phyloP scores from a whole-genome alignment of 352 stramenopile species.

The Globisporangium apiculatum region DNA sequence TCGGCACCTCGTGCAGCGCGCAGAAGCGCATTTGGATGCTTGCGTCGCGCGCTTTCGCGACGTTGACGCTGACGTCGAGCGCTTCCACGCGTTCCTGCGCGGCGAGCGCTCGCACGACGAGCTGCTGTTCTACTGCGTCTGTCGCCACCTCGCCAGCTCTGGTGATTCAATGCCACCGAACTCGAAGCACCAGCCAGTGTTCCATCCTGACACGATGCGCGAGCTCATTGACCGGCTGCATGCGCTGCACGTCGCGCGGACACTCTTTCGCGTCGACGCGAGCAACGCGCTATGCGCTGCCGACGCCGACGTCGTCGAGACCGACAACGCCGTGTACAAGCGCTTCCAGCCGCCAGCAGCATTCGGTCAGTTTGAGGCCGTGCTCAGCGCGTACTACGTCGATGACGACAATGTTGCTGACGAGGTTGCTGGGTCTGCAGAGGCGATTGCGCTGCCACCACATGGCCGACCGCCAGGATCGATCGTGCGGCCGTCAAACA shows the following conservation, averaged over 20 bases:
- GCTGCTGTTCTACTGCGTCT: conserved; percentile 55
- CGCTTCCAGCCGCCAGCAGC: conserved; percentile 43
- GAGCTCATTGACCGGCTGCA: conserved; percentile 43
- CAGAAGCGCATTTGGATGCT: conserved; percentile 21
- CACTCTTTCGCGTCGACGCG: conserved; percentile 46
- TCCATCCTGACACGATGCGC: conserved; percentile 43
- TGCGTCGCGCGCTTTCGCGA: conserved; percentile 28
- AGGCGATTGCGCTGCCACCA: neutral
- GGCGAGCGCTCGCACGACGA: conserved; percentile 45
- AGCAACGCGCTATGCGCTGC: conserved; percentile 26
- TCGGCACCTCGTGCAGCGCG: conserved; percentile 39
- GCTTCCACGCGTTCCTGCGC: conserved; percentile 49
- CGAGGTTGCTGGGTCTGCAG: too few species aligned
- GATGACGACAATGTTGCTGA: neutral
- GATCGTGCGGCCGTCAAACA: conserved; percentile 37
- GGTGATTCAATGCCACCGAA: conserved; percentile 8
- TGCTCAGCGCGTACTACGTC: conserved; percentile 33
- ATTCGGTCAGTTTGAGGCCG: conserved; percentile 41
- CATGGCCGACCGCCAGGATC: neutral
- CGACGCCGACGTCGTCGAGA: conserved; percentile 38
- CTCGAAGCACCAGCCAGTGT: conserved; percentile 25
- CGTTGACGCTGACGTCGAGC: conserved; percentile 47
- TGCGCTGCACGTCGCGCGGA: conserved; percentile 31
- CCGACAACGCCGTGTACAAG: conserved; percentile 46
- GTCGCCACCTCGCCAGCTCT: conserved; percentile 24